Base-by-base conservation (phyloP, 116 monocot species). In the Zostera marina region DNA sequence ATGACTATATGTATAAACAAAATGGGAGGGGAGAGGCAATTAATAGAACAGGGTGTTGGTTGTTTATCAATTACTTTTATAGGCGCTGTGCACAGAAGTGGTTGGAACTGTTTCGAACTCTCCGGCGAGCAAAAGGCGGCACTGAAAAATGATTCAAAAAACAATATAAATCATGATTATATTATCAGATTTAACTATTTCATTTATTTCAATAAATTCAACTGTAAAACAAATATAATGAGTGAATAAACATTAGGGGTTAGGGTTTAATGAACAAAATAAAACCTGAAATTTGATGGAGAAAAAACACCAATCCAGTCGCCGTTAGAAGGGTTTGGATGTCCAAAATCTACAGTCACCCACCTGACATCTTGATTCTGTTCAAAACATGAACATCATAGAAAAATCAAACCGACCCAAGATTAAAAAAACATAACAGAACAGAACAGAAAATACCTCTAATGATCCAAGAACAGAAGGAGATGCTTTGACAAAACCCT, bases 271-370 rank as follows among this genome's bases (percentile, higher is more conserved):
- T n/a, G n/a, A n/a, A 32, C 32, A 32, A 0, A 59, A 21, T 59
- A 23, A 4, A 24, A 85, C 85, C 69, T 81, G 74, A 78, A 85
- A 60, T 64, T 73, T 65, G 85, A 74, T 20, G 88, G 88, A 66
- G 88, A 88, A 63, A 88, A 88, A 10, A 88, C 88, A 40, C 77
- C 88, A 64, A 88, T 83, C 83, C 83, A 83, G 26, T 88, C 88
- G 65, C 73, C 66, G 52, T 60, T 53, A 14, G 83, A 72, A 60
- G 80, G 72, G 47, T 66, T 75, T 53, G 73, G 56, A 46, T 83
- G 45, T 24, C 52, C 68, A 63, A 68, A 80, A 9, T 72, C 47
- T 44, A 83, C 21, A 15, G 70, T 71, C 23, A 88, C 69, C 88
- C 83, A 64, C 8, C 32, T 40, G 9, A 21, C 42, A 22, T 42